phyloP scores from a whole-genome alignment of 495 filamentous ascomycete species.

The Tuber calosporum region DNA sequence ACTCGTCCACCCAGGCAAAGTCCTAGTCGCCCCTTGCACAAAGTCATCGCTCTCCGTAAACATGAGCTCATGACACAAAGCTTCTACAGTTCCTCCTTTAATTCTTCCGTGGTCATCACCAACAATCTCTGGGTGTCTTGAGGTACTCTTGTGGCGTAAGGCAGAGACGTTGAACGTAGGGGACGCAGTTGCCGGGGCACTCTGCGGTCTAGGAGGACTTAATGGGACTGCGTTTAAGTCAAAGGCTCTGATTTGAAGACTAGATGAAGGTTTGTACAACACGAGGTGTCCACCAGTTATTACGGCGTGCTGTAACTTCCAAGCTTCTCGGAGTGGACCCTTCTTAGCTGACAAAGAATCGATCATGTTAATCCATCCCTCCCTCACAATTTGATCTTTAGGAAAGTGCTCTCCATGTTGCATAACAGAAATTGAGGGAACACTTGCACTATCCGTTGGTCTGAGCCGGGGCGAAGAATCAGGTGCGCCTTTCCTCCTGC shows the following conservation, averaged over 20 bases:
- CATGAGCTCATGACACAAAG: conserved; percentile 42
- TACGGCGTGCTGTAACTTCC: conserved; percentile 41
- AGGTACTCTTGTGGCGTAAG: conserved; percentile 39
- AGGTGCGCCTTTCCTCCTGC: conserved; percentile 29
- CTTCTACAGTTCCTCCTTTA: conserved; percentile 41
- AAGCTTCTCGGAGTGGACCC: conserved; percentile 36
- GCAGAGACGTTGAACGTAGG: conserved; percentile 36
- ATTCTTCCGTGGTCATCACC: conserved; percentile 33
- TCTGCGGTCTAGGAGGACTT: conserved; percentile 39
- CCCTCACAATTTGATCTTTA: conserved; percentile 30
- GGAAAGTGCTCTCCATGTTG: conserved; percentile 32
- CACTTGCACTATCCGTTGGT: conserved; percentile 34
- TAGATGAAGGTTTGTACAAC: conserved; percentile 40
- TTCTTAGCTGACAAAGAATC: conserved; percentile 40
- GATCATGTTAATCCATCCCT: conserved; percentile 42
- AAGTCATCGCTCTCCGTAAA: conserved; percentile 38
- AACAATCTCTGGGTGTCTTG: conserved; percentile 39
- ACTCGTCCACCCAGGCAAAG: conserved; percentile 39
- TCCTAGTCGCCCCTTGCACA: conserved; percentile 36
- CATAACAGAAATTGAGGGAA: conserved; percentile 41
- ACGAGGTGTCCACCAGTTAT: conserved; percentile 36
- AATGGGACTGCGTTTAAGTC: conserved; percentile 31
- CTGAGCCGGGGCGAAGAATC: conserved; percentile 34
- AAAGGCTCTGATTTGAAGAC: conserved; percentile 37
- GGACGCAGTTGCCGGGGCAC: conserved; percentile 38